These are phyloP conservation scores for Dipsacomyces acuminosporus DNA, from an alignment of 371 early-diverging fungal genomes.

Conservation along the genomic window DNA sequence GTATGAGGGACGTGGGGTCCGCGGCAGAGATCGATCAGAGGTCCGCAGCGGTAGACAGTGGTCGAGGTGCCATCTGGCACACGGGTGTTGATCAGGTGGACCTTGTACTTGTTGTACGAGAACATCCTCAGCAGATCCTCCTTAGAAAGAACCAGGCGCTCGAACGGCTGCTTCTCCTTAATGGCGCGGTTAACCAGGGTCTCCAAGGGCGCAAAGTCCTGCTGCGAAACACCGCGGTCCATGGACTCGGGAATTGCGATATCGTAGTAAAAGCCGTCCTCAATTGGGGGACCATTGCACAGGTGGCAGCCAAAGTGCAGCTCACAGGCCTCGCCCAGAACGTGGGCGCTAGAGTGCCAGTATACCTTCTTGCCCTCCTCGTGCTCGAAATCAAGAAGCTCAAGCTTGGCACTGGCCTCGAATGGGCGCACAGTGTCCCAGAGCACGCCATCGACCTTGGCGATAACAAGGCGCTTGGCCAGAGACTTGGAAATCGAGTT, in stretches of 20 bases:
- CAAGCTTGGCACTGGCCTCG: conserved; percentile 73
- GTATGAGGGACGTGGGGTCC: conserved; percentile 99
- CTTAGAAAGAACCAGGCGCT: conserved; percentile 86
- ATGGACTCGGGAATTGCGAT: conserved; percentile 74
- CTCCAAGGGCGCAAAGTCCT: conserved; percentile 86
- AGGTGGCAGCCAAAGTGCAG: conserved; percentile 94
- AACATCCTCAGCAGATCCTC: conserved; percentile 96
- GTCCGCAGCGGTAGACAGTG: conserved; percentile 98
- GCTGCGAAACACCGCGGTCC: conserved; percentile 56
- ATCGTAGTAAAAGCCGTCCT: conserved; percentile 99
- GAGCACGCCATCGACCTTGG: conserved; percentile 92
- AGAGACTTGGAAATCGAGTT: conserved; percentile 81
- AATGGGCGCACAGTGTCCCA: conserved; percentile 93
- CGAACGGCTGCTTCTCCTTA: conserved; percentile 96
- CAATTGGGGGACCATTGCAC: conserved; percentile 97
- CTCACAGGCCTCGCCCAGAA: conserved; percentile 98
- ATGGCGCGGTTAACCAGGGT: conserved; percentile 78
- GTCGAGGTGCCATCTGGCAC: conserved; percentile 93
- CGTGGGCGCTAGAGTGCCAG: conserved; percentile 99
- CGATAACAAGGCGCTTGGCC: conserved; percentile 86
- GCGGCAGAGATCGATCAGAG: conserved; percentile 97
- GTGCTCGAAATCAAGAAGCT: conserved; percentile 94
- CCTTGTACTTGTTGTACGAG: conserved; percentile 96
- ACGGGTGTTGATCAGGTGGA: conserved; percentile 86
- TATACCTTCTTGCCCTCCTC: conserved; percentile 95